Evolutionary conservation across 495 filamentous ascomycete genomes (phyloP), one percentile per base, ranked within the genome.

Genomic region (Articulospora tetracladia): DNA sequence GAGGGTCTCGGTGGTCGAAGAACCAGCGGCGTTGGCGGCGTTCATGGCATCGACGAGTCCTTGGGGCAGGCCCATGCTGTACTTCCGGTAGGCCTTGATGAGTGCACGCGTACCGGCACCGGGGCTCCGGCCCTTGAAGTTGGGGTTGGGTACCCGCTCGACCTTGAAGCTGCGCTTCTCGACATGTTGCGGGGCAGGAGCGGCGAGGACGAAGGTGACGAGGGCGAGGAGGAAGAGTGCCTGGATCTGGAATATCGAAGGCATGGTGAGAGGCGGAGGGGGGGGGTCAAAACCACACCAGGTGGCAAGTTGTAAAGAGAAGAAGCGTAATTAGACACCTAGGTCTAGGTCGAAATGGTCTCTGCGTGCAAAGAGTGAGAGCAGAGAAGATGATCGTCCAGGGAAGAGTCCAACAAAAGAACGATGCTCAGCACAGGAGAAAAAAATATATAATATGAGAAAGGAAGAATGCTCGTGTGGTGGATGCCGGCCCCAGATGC

Each of bases 41-140:
- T 55, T 57, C 27, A 75, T 66, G 17, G 73, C 71, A 27, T 71
- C 64, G n/a, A 76, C 57, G 46, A 80, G 64, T 20, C 65, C 70
- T 7, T 68, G 68, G 2, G 77, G 73, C 27, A 79, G 64, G 36
- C 72, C 71, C 70, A 86, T 81, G 57, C 83, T 74, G 69, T 81
- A 89, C 63, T 89, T 90, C 60, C 77, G 69, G 63, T 87, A 86
- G 19, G 86, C 80, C 68, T 80, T 89, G 25, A 80, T 68, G 23
- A 91, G 69, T 48, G 82, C 81, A 58, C 64, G 57, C 20, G 64
- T 63, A 28, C 64, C 64, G 55, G 70, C 70, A 1, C 81, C 81
- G 1, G 85, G 84, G 69, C 86, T 75, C 44, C 64, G 28, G 28
- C 58, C 19, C 44, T 72, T 73, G 66, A 78, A 79, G 55, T 76